Base-by-base conservation (phyloP, 441 rosid genomes). In the Biscutella auriculata region DNA sequence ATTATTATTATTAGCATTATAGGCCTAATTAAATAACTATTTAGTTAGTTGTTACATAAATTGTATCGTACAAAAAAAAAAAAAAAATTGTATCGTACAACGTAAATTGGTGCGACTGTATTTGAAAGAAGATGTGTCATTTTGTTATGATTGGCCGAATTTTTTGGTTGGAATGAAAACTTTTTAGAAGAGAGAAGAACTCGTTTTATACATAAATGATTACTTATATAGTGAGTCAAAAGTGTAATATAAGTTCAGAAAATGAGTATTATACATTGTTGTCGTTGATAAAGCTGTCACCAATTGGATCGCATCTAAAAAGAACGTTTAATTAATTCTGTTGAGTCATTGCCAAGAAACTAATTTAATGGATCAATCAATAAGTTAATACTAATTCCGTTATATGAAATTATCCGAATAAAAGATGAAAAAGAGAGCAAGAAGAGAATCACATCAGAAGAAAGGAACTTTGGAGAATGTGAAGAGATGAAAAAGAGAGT, bases 231-330 rank as follows among this genome's bases (percentile, higher is more conserved):
- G 50, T 64, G 68, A 64, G 50, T 55, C 56, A 39, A 64, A 64
- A 64, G 50, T 64, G 57, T 19, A 47, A n/a, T n/a, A 47, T 45
- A 19, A 27, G 28, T 35, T 26, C 28, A 37, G 45, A 28, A 42
- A 53, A 30, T 53, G 37, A 54, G 40, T 55, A 47, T 28, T 36
- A 27, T 29, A 63, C 32, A n/a, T n/a, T n/a, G n/a, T n/a, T n/a
- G n/a, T n/a, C 37, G 34, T 54, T 46, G 28, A 36, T 55, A 64
- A 48, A 65, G 53, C 69, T 65, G 58, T 50, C 58, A 57, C 52
- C 37, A 57, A 33, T 57, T 57, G 44, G 64, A 65, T 65, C 64
- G 70, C 70, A 65, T 57, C 70, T 65, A 13, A 33, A 60, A 16
- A 21, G 13, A 49, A 26, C n/a, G 26, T 33, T 23, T 46, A 56